A percentile compares a stretch with the other conserved stretches of the same genome.
These are phyloP conservation scores for Dactylellina sp. DNA, from an alignment of 2,329 filamentous ascomycete species.

Conservation along the genomic window DNA sequence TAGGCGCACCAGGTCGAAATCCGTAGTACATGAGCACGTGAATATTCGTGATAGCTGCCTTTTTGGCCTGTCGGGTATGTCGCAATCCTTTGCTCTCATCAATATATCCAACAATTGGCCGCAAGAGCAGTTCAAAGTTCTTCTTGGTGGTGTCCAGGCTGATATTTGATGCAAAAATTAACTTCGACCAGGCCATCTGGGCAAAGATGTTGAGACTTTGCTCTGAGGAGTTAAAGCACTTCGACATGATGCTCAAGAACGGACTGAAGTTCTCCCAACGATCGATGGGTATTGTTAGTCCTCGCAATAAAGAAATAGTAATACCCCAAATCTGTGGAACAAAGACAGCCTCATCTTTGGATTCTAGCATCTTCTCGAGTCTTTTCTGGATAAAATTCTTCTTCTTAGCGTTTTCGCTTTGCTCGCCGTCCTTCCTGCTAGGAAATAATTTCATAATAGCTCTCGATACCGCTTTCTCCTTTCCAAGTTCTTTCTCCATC, in stretches of 20 bases:
- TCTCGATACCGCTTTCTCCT: slow-evolving; percentile 75
- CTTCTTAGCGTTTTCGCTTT: slow-evolving; percentile 62
- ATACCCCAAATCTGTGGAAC: slow-evolving; percentile 93
- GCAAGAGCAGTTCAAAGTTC: slow-evolving; percentile 74
- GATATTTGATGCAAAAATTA: slow-evolving; percentile 79
- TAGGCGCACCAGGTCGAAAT: slow-evolving; percentile 76
- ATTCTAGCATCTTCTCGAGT: slow-evolving; percentile 74
- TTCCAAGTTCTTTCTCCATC: slow-evolving; percentile 76
- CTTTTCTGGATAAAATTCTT: slow-evolving; percentile 64
- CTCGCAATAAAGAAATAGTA: slow-evolving; percentile 80
- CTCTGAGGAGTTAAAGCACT: slow-evolving; percentile 85
- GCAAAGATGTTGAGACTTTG: slow-evolving; percentile 77
- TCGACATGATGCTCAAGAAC: slow-evolving; percentile 83
- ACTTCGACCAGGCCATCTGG: slow-evolving; percentile 85
- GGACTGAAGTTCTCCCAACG: slow-evolving; percentile 79
- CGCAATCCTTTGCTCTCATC: slow-evolving; percentile 71
- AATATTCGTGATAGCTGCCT: slow-evolving; percentile 75
- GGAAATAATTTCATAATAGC: slow-evolving; percentile 70
- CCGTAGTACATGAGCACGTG: slow-evolving; percentile 86
- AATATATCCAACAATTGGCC: slow-evolving; percentile 77
- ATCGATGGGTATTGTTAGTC: slow-evolving; percentile 65
- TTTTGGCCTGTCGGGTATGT: slow-evolving; percentile 71
- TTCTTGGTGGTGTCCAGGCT: slow-evolving; percentile 70
- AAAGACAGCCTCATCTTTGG: slow-evolving; percentile 71
- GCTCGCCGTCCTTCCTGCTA: slow-evolving; percentile 64